Conservation (phyloP, 2,329 filamentous ascomycete species). For the Mollisiaceae sp. region DNA sequence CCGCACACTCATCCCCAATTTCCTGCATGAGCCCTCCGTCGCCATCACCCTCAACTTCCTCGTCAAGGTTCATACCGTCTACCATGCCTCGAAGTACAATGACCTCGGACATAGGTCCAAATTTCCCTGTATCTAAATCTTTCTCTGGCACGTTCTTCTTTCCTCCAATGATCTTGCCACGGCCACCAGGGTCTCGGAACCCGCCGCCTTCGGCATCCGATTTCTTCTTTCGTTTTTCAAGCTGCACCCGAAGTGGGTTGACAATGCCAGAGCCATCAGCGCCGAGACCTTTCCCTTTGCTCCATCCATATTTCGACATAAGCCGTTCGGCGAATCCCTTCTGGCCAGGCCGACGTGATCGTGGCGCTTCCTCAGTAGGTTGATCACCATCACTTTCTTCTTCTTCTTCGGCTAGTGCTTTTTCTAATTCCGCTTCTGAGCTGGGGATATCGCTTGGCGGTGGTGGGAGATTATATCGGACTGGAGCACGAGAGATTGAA, state of each 20-base stretch:
- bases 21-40: conserved; percentile 79
- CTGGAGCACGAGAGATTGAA: conserved; percentile 77
- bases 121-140: conserved; percentile 56
- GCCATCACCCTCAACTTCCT: conserved; percentile 71
- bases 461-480: conserved; percentile 69
- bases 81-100: conserved; percentile 86
- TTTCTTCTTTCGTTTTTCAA: conserved; percentile 84
- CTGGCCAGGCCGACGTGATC: conserved; percentile 76
- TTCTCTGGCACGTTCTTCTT: conserved; percentile 55
- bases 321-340: conserved; percentile 85
- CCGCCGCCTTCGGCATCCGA: conserved; percentile 80
- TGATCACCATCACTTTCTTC: conserved; percentile 41
- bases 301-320: conserved; percentile 94
- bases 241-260: conserved; percentile 79
- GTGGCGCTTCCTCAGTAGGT: conserved; percentile 47
- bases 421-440: conserved; percentile 57
- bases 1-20: conserved; percentile 90
- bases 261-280: conserved; percentile 82
- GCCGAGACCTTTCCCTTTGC: conserved; percentile 84
- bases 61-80: conserved; percentile 78
- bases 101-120: conserved; percentile 79
- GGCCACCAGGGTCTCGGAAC: conserved; percentile 68
- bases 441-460: conserved; percentile 57
- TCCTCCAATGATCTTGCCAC: conserved; percentile 82
- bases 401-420: conserved; percentile 47